Evolutionary conservation across 75 land plant genomes (phyloP), one percentile per base, ranked within the genome.

Genomic region (Larix kaempferi): DNA sequence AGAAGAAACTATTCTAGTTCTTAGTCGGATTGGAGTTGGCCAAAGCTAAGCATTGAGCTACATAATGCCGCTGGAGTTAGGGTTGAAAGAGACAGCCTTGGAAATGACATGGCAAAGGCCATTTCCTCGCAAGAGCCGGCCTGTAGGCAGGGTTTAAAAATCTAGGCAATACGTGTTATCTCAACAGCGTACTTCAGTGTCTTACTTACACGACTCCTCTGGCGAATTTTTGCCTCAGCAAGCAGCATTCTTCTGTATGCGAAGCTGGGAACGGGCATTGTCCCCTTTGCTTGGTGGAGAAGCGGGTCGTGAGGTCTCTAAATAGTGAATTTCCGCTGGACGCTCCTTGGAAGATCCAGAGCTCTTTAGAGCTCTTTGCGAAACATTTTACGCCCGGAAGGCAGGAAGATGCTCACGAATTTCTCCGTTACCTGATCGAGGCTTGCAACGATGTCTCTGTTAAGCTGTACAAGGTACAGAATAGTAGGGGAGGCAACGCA

Each of bases 391-490:
- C 86, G 37, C 59, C 29, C 15, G 99, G 99, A 11, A 80, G 92
- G 49, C 99, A 97, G 81, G 99, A 97, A 84, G 99, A 97, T 74
- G 98, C 99, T 2, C 99, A 97, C 55, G 99, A 97, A 82, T 96
- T 97, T 85, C 80, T 97, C 10, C 88, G 99, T 3, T 92, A 89
- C 64, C 93, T 96, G 33, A 92, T 97, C 22, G 99, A 97, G 72
- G 91, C 95, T 11, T 97, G 99, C 81, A 87, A 97, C 76, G 87
- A 78, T 72, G 83, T 88, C 1, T 92, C 91, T 76, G 81, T 92
- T n/a, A 87, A 89, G 79, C 79, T 94, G 33, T 86, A 89, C 80
- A 91, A 88, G 69, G 69, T 80, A 21, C 37, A 76, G 62, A 56
- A n/a, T 15, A 62, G 57, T 59, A 57, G 33, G 25, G 74, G 60